phyloP scores from a whole-genome alignment of 441 rosid species.

The Populus hybrid region DNA sequence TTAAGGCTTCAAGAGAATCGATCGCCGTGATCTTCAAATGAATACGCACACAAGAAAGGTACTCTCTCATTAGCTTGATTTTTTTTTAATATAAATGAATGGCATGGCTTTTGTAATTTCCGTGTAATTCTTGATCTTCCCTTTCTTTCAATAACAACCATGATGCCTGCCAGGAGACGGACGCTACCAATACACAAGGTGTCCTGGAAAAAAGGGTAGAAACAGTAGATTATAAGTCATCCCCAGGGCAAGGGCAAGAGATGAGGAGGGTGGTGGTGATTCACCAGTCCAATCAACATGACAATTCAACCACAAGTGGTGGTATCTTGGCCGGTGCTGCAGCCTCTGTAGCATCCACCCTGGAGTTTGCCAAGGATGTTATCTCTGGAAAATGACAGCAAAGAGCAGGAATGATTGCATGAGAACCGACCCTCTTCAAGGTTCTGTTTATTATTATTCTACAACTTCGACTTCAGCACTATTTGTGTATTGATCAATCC shows the following conservation, averaged over 20 bases:
- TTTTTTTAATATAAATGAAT: background rate
- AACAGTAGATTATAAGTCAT: conserved; percentile 38
- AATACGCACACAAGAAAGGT: conserved; percentile 38
- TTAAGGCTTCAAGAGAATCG: background rate
- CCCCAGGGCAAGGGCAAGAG: conserved; percentile 55
- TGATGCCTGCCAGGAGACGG: conserved; percentile 16
- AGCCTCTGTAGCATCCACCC: conserved; percentile 45
- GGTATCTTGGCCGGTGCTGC: conserved; percentile 60
- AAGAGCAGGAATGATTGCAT: background rate
- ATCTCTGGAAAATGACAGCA: conserved; percentile 27
- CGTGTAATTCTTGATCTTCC: background rate
- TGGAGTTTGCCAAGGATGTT: conserved; percentile 56
- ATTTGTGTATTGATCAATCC: background rate
- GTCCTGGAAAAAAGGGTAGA: conserved; percentile 34
- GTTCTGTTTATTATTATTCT: background rate
- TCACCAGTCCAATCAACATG: conserved; percentile 34
- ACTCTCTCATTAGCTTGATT: background rate
- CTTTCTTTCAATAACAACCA: background rate
- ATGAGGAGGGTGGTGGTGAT: conserved; percentile 43
- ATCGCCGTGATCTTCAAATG: conserved; percentile 25
- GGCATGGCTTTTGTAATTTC: background rate
- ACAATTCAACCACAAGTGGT: conserved; percentile 45
- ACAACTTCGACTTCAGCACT: background rate
- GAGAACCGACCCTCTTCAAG: background rate
- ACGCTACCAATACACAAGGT: conserved; percentile 25